Percentiles rank a stretch among this genome's conserved stretches.
phyloP scores from a whole-genome alignment of 345 rosid species.

The Populus davidiana region DNA sequence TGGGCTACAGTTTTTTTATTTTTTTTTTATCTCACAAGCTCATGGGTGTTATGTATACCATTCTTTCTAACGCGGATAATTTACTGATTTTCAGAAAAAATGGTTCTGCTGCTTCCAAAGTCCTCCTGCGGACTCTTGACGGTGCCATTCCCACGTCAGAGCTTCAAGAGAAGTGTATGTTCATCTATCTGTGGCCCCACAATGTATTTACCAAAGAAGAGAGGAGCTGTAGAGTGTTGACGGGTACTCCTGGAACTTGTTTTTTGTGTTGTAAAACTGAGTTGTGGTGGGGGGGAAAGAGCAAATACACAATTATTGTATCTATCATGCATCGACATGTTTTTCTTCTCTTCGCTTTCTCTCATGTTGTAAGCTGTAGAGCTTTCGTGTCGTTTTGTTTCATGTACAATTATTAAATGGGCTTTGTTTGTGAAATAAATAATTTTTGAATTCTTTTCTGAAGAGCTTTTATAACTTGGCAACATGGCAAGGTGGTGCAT shows the following conservation, averaged over 20 bases:
- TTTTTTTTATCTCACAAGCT: not conserved
- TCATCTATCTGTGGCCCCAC: constrained; percentile 41
- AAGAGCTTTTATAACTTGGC: not conserved
- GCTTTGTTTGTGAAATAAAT: constrained; percentile 20
- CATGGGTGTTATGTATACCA: not conserved
- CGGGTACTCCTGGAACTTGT: constrained; percentile 36
- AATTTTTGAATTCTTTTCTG: not conserved
- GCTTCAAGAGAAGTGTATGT: constrained; percentile 33
- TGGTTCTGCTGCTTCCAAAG: constrained; percentile 89
- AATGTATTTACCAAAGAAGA: constrained; percentile 37
- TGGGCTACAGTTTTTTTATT: not conserved
- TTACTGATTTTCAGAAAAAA: constrained; percentile 56
- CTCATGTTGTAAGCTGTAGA: constrained; percentile 29
- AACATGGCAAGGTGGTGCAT: not conserved
- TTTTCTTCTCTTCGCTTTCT: constrained; percentile 16
- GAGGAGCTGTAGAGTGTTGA: constrained; percentile 44
- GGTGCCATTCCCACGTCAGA: constrained; percentile 16
- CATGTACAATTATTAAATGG: constrained; percentile 29
- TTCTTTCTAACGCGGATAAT: constrained; percentile 16
- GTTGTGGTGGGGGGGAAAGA: constrained; percentile 34
- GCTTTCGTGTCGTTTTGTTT: constrained; percentile 28
- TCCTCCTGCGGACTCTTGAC: constrained; percentile 69
- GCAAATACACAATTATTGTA: constrained; percentile 37
- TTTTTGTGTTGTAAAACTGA: constrained; percentile 47
- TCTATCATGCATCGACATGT: constrained; percentile 34